Evolutionary conservation across 306 rosid species (phyloP).

Genomic region (Prunus mongolica): DNA sequence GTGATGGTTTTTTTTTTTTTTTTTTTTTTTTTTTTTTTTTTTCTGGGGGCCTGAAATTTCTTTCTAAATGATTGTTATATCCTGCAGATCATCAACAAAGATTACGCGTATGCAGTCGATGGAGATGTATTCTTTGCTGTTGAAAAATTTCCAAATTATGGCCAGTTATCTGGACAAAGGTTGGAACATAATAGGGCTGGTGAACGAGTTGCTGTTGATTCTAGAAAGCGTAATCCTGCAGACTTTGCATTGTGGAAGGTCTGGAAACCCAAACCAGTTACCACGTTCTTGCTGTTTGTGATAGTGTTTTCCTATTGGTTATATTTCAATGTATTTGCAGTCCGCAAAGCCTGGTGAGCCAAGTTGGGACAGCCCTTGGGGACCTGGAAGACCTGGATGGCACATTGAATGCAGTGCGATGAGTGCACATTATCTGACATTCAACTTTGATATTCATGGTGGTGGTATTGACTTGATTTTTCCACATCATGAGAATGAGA

Average conservation of each 20-base stretch:
- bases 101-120: slow-evolving; percentile 62
- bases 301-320: slow-evolving; percentile 5
- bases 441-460: slow-evolving; percentile 89
- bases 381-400: slow-evolving; percentile 98
- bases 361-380: slow-evolving; percentile 99
- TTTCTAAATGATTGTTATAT: slow-evolving; percentile 5
- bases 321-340: slow-evolving; percentile 40
- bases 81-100: slow-evolving; percentile 78
- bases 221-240: slow-evolving; percentile 80
- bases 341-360: slow-evolving; percentile 93
- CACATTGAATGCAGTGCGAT: slow-evolving; percentile 99
- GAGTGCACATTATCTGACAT: slow-evolving; percentile 83
- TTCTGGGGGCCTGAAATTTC: too few relatives aligned
- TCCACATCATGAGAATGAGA: slow-evolving; percentile 98
- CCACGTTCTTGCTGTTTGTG: slow-evolving; percentile 4
- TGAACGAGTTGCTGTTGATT: slow-evolving; percentile 83
- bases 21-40: background rate
- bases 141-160: slow-evolving; percentile 73
- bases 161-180: slow-evolving; percentile 77
- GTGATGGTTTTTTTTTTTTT: background rate
- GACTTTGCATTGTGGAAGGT: slow-evolving; percentile 99
- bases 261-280: slow-evolving; percentile 16
- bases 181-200: slow-evolving; percentile 85
- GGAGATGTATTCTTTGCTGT: slow-evolving; percentile 95
- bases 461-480: slow-evolving; percentile 96